Conservation (phyloP, 2,329 filamentous ascomycete genomes). For the Thielaviopsis musarum region DNA sequence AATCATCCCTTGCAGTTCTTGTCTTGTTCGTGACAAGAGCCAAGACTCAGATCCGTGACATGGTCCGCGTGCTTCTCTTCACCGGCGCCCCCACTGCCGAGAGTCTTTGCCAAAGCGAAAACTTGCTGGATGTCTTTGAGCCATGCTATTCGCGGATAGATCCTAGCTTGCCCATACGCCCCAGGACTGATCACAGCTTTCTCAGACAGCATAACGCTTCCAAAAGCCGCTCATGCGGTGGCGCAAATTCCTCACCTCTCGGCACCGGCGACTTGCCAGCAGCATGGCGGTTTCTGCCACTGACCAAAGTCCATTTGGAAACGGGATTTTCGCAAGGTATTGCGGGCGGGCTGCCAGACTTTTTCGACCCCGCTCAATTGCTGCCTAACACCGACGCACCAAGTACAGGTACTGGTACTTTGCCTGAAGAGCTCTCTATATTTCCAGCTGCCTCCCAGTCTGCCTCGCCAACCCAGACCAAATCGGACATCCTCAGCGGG, state of each 20-base stretch:
- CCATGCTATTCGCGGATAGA: slow-evolving; percentile 4
- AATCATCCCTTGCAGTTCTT: neutral
- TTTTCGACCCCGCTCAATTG: neutral
- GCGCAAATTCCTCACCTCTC: neutral
- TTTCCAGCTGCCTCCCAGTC: neutral
- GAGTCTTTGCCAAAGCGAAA: neutral
- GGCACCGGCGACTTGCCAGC: neutral
- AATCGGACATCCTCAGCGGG: neutral
- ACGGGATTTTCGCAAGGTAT: neutral
- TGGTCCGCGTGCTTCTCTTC: slow-evolving; percentile 13
- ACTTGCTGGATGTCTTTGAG: neutral
- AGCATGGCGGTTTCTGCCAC: neutral
- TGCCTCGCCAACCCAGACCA: neutral
- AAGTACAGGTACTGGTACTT: neutral
- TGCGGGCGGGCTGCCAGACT: neutral
- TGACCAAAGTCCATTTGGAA: neutral
- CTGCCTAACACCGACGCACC: neutral
- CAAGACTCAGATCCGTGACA: neutral
- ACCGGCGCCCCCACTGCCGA: slow-evolving; percentile 17
- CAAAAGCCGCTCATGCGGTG: neutral
- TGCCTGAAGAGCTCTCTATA: neutral
- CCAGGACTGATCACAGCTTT: neutral
- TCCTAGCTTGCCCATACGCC: neutral
- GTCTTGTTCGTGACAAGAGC: neutral
- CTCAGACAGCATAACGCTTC: too few relatives aligned